A percentile compares a stretch with the other conserved stretches of the same genome.
These are phyloP conservation scores for Beauveria caledonica DNA, from an alignment of 2,329 filamentous ascomycete genomes.

Conservation along the genomic window DNA sequence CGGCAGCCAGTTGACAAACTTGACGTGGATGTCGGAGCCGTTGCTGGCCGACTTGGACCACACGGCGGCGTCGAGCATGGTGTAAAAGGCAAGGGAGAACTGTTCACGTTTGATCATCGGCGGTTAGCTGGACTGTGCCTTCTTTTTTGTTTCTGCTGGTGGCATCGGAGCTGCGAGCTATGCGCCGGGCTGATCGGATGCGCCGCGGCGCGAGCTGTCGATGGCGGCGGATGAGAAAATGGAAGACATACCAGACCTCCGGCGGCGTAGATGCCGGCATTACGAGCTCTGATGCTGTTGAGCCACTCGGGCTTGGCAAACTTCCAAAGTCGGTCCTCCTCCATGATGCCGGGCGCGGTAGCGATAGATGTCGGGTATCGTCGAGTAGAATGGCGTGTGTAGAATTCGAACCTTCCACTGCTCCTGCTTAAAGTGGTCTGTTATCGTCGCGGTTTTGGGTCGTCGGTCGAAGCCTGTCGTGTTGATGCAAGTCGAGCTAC, in stretches of 20 bases:
- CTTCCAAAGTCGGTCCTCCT: slow-evolving; percentile 60
- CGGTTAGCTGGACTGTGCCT: not conserved
- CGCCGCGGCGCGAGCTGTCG: not conserved
- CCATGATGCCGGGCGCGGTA: slow-evolving; percentile 17
- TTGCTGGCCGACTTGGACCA: slow-evolving; percentile 56
- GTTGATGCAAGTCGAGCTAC: not conserved
- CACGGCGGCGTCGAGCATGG: slow-evolving; percentile 58
- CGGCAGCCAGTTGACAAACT: slow-evolving; percentile 62
- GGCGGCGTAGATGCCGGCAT: slow-evolving; percentile 53
- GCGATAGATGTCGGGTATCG: not conserved
- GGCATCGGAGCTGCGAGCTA: not conserved
- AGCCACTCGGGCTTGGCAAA: slow-evolving; percentile 60
- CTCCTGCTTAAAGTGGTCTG: not conserved
- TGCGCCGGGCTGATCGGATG: not conserved
- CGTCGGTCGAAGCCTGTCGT: not conserved
- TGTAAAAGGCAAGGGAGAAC: slow-evolving; percentile 63
- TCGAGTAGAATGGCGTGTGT: not conserved
- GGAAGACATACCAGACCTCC: slow-evolving; percentile 49
- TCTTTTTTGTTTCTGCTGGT: too few species aligned
- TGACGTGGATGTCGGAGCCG: slow-evolving; percentile 52
- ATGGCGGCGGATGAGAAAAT: not conserved
- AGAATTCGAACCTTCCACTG: too few species aligned
- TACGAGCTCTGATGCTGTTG: slow-evolving; percentile 55
- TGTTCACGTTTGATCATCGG: slow-evolving; percentile 21
- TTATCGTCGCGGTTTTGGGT: not conserved